phyloP scores from a whole-genome alignment of 371 early-diverging fungal genomes.

The Actinomortierella wolfii region DNA sequence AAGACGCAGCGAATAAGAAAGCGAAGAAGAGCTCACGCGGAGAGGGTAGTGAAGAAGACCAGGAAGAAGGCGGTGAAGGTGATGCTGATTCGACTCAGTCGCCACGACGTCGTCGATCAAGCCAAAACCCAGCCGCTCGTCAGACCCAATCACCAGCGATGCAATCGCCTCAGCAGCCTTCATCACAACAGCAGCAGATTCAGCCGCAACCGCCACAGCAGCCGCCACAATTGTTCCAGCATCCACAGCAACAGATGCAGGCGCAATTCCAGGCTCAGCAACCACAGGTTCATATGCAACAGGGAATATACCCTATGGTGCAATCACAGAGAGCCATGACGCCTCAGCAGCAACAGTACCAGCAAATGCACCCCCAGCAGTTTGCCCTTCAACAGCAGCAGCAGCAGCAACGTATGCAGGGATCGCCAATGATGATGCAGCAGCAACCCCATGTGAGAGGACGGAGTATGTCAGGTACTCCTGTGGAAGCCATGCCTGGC shows the following conservation, averaged over 20 bases:
- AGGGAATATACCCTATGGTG: too few relatives aligned
- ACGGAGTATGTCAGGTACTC: too few relatives aligned
- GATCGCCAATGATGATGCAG: too few relatives aligned
- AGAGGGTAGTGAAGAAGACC: conserved; percentile 17
- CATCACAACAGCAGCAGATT: conserved; percentile 3
- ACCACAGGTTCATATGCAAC: conserved; percentile 17
- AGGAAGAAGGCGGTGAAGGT: conserved; percentile 24
- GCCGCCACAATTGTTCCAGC: neutral
- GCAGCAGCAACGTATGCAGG: conserved; percentile 11
- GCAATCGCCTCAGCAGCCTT: conserved; percentile 21
- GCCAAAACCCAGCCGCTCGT: too few relatives aligned
- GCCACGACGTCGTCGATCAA: conserved; percentile 27
- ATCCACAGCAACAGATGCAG: conserved; percentile 10
- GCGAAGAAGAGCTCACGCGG: conserved; percentile 18
- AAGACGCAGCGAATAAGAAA: conserved; percentile 5
- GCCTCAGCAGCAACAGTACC: conserved; percentile 7
- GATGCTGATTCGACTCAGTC: conserved; percentile 16
- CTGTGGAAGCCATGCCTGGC: conserved; percentile 3
- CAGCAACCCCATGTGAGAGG: too few relatives aligned
- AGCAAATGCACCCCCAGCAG: conserved; percentile 15
- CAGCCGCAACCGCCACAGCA: conserved; percentile 9
- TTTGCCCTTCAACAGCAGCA: conserved; percentile 11
- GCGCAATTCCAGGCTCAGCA: conserved; percentile 5
- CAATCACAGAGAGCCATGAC: conserved; percentile 1
- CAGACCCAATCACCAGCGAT: conserved; percentile 6